A percentile compares a stretch with the other conserved stretches of the same genome.
Evolutionary conservation across 2,329 filamentous ascomycete species (phyloP).

Genomic region (Trichoderma afroharzianum): DNA sequence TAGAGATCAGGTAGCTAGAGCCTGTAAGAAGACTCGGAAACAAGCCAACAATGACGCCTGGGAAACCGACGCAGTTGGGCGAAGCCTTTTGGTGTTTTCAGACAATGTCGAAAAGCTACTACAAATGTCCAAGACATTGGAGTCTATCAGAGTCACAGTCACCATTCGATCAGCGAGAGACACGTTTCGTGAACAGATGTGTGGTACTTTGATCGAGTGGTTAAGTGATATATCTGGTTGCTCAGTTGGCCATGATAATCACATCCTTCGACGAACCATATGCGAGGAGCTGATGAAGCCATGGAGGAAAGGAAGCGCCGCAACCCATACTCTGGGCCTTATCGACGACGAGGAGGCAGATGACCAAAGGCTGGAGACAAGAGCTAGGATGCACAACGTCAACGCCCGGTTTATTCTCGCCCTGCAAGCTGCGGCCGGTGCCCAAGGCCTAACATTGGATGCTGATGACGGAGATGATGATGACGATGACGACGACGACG

Average conservation of each 20-base stretch:
- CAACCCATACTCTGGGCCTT: constrained; percentile 59
- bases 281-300: constrained; percentile 88
- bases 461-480: constrained; percentile 31
- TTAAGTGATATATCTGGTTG: constrained; percentile 88
- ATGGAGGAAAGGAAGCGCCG: constrained; percentile 83
- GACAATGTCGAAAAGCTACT: constrained; percentile 70
- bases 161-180: constrained; percentile 91
- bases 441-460: constrained; percentile 27
- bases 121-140: constrained; percentile 76
- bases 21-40: constrained; percentile 68
- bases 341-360: constrained; percentile 47
- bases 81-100: constrained; percentile 77
- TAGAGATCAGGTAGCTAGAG: constrained; percentile 81
- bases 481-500: constrained; percentile 28
- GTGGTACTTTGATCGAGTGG: constrained; percentile 96
- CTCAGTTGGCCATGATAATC: constrained; percentile 73
- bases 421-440: constrained; percentile 33
- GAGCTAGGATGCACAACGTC: constrained; percentile 29
- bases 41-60: constrained; percentile 74
- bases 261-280: constrained; percentile 74
- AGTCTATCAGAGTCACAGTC: constrained; percentile 93
- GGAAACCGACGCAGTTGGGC: constrained; percentile 84
- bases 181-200: constrained; percentile 98
- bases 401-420: constrained; percentile 38
- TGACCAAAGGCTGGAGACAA: constrained; percentile 44